A percentile compares a stretch with the other conserved stretches of the same genome.
These are phyloP conservation scores for Penicillium longicatenatum DNA, from an alignment of 495 filamentous ascomycete genomes.

Conservation along the genomic window DNA sequence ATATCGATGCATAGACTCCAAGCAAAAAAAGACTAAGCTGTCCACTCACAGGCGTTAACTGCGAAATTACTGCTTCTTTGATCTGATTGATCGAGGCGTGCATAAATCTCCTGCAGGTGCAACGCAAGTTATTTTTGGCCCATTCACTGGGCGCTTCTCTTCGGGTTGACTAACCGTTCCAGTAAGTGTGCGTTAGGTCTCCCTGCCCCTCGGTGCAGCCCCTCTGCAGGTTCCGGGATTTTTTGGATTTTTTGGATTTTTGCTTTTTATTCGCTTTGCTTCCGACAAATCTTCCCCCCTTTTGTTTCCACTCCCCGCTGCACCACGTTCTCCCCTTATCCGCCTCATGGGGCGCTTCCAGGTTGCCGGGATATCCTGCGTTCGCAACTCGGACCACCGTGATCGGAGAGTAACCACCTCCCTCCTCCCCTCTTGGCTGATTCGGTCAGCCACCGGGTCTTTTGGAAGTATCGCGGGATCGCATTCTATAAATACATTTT, in stretches of 20 bases:
- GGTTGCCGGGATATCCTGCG: constrained; percentile 16
- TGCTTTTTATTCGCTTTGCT: constrained; percentile 8
- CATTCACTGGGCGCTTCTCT: constrained; percentile 26
- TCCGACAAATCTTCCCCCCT: constrained; percentile 1
- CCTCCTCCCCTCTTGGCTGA: constrained; percentile 7
- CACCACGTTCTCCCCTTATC: constrained; percentile 6
- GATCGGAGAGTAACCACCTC: constrained; percentile 15
- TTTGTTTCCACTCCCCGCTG: constrained; percentile 6
- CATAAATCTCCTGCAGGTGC: constrained; percentile 31
- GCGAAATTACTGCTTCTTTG: constrained; percentile 1
- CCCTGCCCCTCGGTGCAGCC: constrained; percentile 20
- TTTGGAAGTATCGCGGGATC: constrained; percentile 11
- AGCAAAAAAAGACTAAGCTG: constrained; percentile 2
- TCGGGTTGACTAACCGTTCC: constrained; percentile 15
- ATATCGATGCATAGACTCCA: constrained; percentile 5
- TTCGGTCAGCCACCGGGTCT: constrained; percentile 18
- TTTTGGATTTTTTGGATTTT: background rate
- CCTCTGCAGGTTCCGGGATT: constrained; percentile 17
- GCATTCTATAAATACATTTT: constrained; percentile 31
- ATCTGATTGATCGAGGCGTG: constrained; percentile 28
- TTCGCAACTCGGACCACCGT: constrained; percentile 12
- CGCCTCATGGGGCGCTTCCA: constrained; percentile 17
- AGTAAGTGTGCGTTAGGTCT: constrained; percentile 7
- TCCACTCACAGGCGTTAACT: constrained; percentile 14
- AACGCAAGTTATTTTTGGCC: constrained; percentile 32